phyloP scores from a whole-genome alignment of 805 yeast genomes.

The Candida coquimbonensis region DNA sequence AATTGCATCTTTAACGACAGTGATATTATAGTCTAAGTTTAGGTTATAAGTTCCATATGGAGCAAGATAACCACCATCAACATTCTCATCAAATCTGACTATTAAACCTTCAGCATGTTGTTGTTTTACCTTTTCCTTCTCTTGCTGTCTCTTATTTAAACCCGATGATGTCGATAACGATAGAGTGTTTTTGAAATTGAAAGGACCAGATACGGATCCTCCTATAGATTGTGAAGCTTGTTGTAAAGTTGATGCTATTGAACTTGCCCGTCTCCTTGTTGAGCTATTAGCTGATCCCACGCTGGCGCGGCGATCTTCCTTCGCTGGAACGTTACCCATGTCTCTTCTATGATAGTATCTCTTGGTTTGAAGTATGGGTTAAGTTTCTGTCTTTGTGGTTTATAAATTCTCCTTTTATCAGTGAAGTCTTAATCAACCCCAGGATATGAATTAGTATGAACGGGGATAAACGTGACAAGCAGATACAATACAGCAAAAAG shows the following conservation, averaged over 20 bases:
- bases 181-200: conserved; percentile 20
- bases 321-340: conserved; percentile 47
- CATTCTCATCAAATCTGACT: conserved; percentile 58
- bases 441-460: too few species aligned
- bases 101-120: conserved; percentile 49
- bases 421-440: too few species aligned
- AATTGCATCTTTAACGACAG: conserved; percentile 65
- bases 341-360: too few species aligned
- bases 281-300: not conserved
- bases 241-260: conserved; percentile 10
- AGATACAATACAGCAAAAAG: too few species aligned
- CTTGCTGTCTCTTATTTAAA: conserved; percentile 27
- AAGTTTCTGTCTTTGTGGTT: too few species aligned
- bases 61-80: conserved; percentile 91
- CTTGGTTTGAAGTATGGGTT: too few species aligned
- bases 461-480: too few species aligned
- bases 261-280: conserved; percentile 13
- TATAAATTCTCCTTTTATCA: too few species aligned
- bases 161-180: conserved; percentile 24
- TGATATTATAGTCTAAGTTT: conserved; percentile 66
- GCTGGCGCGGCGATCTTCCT: conserved; percentile 28
- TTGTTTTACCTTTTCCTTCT: conserved; percentile 46
- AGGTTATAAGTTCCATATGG: conserved; percentile 83
- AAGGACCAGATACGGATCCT: not conserved
- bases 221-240: conserved; percentile 5